Conservation (phyloP, 805 yeast species). For the Dipodascus geniculatus region DNA sequence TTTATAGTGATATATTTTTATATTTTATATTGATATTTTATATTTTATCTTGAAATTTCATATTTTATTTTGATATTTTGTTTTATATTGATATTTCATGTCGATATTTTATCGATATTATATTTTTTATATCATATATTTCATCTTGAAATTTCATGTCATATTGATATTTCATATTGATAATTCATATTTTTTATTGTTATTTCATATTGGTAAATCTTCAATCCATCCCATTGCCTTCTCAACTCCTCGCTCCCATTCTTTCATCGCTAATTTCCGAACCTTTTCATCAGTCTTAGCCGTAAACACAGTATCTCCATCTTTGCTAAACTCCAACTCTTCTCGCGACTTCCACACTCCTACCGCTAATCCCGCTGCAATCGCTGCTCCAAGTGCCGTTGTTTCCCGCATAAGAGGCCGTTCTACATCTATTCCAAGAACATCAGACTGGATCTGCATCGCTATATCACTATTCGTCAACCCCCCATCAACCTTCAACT, state of each 20-base stretch:
- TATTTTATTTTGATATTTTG: too few species aligned
- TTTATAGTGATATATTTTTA: too few species aligned
- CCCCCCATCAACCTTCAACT: conserved; percentile 75
- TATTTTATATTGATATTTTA: too few species aligned
- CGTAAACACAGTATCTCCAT: conserved; percentile 19
- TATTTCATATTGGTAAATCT: too few species aligned
- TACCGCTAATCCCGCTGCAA: conserved; percentile 80
- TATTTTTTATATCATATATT: too few species aligned
- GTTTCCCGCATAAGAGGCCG: conserved; percentile 80
- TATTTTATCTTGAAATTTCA: too few species aligned
- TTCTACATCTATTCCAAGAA: conserved; percentile 74
- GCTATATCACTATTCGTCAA: conserved; percentile 86
- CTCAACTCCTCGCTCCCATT: conserved; percentile 80
- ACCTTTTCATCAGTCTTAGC: conserved; percentile 38
- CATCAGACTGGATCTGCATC: conserved; percentile 89
- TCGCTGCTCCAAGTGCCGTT: conserved; percentile 93
- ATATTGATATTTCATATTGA: too few species aligned
- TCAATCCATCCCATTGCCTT: conserved; percentile 73
- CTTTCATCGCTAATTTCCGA: conserved; percentile 51
- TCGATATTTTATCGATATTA: too few species aligned
- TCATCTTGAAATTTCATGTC: too few species aligned
- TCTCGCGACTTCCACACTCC: conserved; percentile 62
- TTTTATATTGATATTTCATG: too few species aligned
- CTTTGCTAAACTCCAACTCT: conserved; percentile 38
- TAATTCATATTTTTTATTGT: too few species aligned